Evolutionary conservation across 805 yeast genomes (phyloP), one percentile per base, ranked within the genome.

Genomic region (Ogataea wickerhamii): DNA sequence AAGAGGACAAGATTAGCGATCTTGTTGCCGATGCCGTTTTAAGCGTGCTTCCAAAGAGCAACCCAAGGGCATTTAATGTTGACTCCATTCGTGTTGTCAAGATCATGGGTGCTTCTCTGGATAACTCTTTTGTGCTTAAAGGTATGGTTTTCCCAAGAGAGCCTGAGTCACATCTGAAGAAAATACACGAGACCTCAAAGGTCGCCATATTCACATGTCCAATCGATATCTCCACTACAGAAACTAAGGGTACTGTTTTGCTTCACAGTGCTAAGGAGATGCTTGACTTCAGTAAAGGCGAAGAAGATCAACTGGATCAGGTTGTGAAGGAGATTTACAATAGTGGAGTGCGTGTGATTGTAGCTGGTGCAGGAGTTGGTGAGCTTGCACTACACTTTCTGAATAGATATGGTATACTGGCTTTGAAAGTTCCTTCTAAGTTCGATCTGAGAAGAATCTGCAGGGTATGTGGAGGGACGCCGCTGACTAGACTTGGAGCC

Each of bases 61-160:
- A 73, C 48, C 80, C 86, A 20, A 62, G 61, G 36, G 53, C 66
- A 1, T 93, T 93, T 73, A 93, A 89, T 60, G 93, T 91, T 39
- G 98, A 93, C 61, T 83, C 89, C 42, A 76, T 93, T 45, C 80
- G 98, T 60, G 96, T 93, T 13, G 98, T 93, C 36, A 93, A 93
- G 67, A 84, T 93, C 51, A 87, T 93, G 96, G 98, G 98, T 44
- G 73, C 94, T 13, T 73, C 89, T 36, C 70, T 93, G 51, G 65
- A 69, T 25, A 72, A 73, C 52, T 83, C 95, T 10, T 74, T 74
- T 53, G 98, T 93, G 37, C 71, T 93, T 47, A 87, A 85, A 65
- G 98, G 98, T 51, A 93, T 93, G 98, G 96, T 93, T 26, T 91
- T 93, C 74, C 95, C 95, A 50, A 78, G 94, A 54, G 95, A 88